Base-by-base conservation (phyloP, 805 yeast species). In the Saccharomycopsis microspora region DNA sequence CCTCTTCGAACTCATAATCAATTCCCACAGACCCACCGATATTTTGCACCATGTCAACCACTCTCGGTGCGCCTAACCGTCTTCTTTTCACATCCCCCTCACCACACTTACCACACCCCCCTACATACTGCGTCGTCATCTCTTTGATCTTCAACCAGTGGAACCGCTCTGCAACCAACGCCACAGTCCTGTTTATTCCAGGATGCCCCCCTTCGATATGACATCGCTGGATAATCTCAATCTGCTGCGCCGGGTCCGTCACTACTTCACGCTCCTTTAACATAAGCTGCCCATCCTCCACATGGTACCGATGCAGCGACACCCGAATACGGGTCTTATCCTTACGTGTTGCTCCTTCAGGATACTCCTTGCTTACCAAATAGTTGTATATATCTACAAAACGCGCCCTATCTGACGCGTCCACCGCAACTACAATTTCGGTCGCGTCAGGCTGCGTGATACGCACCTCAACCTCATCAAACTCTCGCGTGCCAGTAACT, bases 81-180 rank as follows among this genome's bases (percentile, higher is more conserved):
- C 41, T 11, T 42, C 38, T 42, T 9, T 19, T 36, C 32, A 28
- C 11, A 19, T 27, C 35, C 46, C 42, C 5, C n/a, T 32, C 7
- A 38, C 68, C 61, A 97, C 93, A 51, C 78, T 75, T 47, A 81
- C 71, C 46, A 89, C 80, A 1, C 86, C 31, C n/a, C 5, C 32
- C 6, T 9, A 35, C 35, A 34, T 42, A 90, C 32, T 78, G 76
- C 1, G 84, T 80, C 1, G 85, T 96, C 0, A 96, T 86, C 48
- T 78, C 87, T 63, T 93, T 89, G 54, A 90, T 84, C 45, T 95
- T 75, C 1, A 87, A 76, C 97, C 97, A 90, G 62, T 87, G 95
- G 56, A 84, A 90, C 55, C 76, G 75, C 53, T 84, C 93, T 1
- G 89, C 76, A 11, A 93, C 76, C 11, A 74, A 65, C 0, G 90